A percentile compares a stretch with the other conserved stretches of the same genome.
Evolutionary conservation across 495 filamentous ascomycete species (phyloP).

Genomic region (Annulohypoxylon stygium): DNA sequence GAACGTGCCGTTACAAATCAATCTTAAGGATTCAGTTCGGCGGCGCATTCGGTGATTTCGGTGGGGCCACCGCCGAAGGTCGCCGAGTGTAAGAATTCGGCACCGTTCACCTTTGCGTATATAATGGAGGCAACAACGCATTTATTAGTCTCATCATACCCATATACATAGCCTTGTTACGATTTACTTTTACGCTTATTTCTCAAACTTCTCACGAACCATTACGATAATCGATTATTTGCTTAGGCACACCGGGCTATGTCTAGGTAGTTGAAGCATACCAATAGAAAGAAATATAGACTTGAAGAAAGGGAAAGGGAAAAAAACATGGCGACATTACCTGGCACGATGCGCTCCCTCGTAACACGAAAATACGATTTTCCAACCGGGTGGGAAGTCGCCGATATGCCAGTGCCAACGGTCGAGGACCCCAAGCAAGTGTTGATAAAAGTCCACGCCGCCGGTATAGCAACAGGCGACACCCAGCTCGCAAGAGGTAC

Average conservation of each 20-base stretch:
- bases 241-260: no score
- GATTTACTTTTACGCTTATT: background rate
- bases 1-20: slow-evolving; percentile 20
- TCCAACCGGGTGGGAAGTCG: slow-evolving; percentile 59
- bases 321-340: slow-evolving; percentile 30
- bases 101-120: background rate
- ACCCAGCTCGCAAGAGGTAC: slow-evolving; percentile 59
- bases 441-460: slow-evolving; percentile 65
- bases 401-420: slow-evolving; percentile 59
- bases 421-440: slow-evolving; percentile 59
- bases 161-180: background rate
- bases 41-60: slow-evolving; percentile 27
- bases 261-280: background rate
- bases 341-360: slow-evolving; percentile 64
- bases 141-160: background rate
- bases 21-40: slow-evolving; percentile 9
- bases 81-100: slow-evolving; percentile 6
- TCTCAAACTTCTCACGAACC: background rate
- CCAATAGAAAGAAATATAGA: background rate
- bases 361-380: slow-evolving; percentile 56
- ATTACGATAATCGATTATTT: background rate
- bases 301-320: background rate
- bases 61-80: slow-evolving; percentile 36
- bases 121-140: background rate
- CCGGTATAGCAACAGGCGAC: slow-evolving; percentile 64